Evolutionary conservation across 164 flowering plant species (phyloP).

Genomic region (Dillenia suffruticosa): DNA sequence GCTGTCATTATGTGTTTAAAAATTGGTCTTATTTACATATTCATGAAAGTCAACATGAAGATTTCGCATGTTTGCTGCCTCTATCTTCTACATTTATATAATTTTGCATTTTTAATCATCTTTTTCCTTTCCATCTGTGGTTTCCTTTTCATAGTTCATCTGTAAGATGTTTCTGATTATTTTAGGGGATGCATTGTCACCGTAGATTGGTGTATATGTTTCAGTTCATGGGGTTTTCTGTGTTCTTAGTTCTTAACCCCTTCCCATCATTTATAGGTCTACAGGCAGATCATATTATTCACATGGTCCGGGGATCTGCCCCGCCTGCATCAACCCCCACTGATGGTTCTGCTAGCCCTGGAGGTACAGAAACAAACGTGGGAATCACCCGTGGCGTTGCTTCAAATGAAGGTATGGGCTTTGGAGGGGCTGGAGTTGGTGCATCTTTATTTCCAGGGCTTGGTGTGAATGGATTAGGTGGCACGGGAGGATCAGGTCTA

Average conservation of each 20-base stretch:
- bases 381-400: conserved; percentile 26
- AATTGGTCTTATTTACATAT: too few relatives aligned
- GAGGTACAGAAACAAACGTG: conserved; percentile 25
- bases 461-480: conserved; percentile 44
- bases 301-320: conserved; percentile 75
- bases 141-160: too few relatives aligned
- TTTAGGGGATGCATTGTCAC: too few relatives aligned
- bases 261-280: conserved; percentile 36
- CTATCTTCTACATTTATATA: too few relatives aligned
- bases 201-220: too few relatives aligned
- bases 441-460: conserved; percentile 62
- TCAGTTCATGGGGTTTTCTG: too few relatives aligned
- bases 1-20: too few relatives aligned
- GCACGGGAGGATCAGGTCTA: conserved; percentile 46
- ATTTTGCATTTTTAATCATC: too few relatives aligned
- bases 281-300: conserved; percentile 82
- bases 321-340: conserved; percentile 43
- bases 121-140: too few relatives aligned
- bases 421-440: conserved; percentile 55
- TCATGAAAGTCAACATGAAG: too few relatives aligned
- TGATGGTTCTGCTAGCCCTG: conserved; percentile 33
- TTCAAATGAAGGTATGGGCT: conserved; percentile 37
- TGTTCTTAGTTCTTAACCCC: not conserved
- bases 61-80: too few relatives aligned
- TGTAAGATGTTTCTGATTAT: too few relatives aligned